These are phyloP conservation scores for Pseudopithomyces chartarum DNA, from an alignment of 2,329 filamentous ascomycete genomes.

Conservation along the genomic window DNA sequence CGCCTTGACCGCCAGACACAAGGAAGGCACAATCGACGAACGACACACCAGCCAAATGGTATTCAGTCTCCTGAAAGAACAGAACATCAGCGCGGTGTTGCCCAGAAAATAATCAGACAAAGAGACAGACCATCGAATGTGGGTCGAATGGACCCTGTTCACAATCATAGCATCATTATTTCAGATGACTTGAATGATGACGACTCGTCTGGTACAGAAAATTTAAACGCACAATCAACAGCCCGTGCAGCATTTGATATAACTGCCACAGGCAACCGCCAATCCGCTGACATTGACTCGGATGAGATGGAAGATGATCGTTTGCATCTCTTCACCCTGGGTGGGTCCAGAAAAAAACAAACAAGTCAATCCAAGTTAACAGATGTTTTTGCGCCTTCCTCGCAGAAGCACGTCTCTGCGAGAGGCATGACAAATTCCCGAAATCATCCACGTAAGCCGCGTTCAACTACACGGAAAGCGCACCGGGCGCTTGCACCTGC, in stretches of 20 bases:
- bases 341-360: conserved; percentile 24
- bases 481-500: conserved; percentile 24
- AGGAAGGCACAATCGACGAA: conserved; percentile 24
- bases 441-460: conserved; percentile 5
- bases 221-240: conserved; percentile 22
- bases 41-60: conserved; percentile 13
- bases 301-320: conserved; percentile 53
- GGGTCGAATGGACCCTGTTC: background rate
- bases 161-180: conserved; percentile 32
- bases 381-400: conserved; percentile 35
- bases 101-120: conserved; percentile 30
- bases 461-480: conserved; percentile 15
- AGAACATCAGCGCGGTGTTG: conserved; percentile 41
- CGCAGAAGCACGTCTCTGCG: conserved; percentile 17
- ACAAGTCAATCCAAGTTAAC: conserved; percentile 47
- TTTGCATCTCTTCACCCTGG: conserved; percentile 43
- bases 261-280: conserved; percentile 30
- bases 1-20: conserved; percentile 51
- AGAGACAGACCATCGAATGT: conserved; percentile 1
- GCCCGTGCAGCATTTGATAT: conserved; percentile 23
- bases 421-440: background rate
- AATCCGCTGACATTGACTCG: conserved; percentile 32
- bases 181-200: conserved; percentile 41
- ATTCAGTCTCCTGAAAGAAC: conserved; percentile 24
- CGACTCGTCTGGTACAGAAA: conserved; percentile 5